Percentiles rank a stretch among this genome's conserved stretches.
phyloP scores from a whole-genome alignment of 169 alveolate species.

The Cryptosporidium baileyi region DNA sequence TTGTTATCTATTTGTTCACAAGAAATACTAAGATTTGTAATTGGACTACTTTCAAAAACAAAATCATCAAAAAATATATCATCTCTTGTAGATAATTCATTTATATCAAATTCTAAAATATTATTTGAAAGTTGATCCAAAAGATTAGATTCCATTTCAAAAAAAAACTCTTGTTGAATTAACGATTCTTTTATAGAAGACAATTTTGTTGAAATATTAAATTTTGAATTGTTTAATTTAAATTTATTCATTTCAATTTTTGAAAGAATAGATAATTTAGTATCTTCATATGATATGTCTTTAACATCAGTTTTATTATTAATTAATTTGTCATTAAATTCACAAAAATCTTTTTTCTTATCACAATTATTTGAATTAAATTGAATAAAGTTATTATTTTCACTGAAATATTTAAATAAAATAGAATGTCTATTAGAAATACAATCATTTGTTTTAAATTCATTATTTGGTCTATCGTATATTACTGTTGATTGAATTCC shows the following conservation, averaged over 20 bases:
- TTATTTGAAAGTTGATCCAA: background rate
- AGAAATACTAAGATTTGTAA: slow-evolving; percentile 10
- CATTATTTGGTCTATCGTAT: slow-evolving; percentile 83
- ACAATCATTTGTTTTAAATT: slow-evolving; percentile 70
- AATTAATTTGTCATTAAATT: background rate
- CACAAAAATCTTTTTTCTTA: no score
- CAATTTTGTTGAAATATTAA: background rate
- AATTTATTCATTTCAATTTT: background rate
- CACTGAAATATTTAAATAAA: slow-evolving; percentile 68
- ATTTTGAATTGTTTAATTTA: background rate
- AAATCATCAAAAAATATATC: no score
- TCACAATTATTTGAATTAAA: background rate
- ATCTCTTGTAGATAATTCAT: background rate
- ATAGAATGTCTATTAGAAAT: slow-evolving; percentile 65
- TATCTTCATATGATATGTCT: background rate
- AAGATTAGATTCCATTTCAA: background rate
- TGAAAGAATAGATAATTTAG: background rate
- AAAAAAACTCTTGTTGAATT: background rate
- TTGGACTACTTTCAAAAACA: slow-evolving; percentile 35
- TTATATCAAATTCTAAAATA: background rate
- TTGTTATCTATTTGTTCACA: no score
- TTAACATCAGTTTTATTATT: background rate
- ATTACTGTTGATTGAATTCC: slow-evolving; percentile 81
- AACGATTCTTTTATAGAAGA: background rate
- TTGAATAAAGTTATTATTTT: background rate